phyloP scores from a whole-genome alignment of 176 grass and related monocot genomes.

The sorghum (Sorghum bicolor) region Sorghum_bicolor_NCBIv3 NC_012875.2:54546001-54546500 shows the following conservation, averaged over 20 bases:
- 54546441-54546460: neutral
- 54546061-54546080: conserved; percentile 18
- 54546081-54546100: conserved; percentile 35
- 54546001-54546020: neutral
- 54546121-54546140: neutral
- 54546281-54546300: conserved; percentile 13
- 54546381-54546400: neutral
- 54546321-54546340: conserved; percentile 7
- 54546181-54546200: neutral
- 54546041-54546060: conserved; percentile 5
- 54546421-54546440: too few relatives aligned
- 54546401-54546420: too few relatives aligned
- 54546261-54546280: conserved; percentile 54
- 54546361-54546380: neutral
- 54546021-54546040: conserved; percentile 27
- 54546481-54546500: too few relatives aligned
- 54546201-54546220: conserved; percentile 22
- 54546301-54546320: neutral
- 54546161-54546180: conserved; percentile 8
- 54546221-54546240: conserved; percentile 20
- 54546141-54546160: neutral
- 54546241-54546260: conserved; percentile 34
- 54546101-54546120: conserved; percentile 40
- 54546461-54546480: too few relatives aligned
- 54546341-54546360: conserved; percentile 8